phyloP scores from a whole-genome alignment of 331 rosid genomes.

The Rosa hybrid region DNA sequence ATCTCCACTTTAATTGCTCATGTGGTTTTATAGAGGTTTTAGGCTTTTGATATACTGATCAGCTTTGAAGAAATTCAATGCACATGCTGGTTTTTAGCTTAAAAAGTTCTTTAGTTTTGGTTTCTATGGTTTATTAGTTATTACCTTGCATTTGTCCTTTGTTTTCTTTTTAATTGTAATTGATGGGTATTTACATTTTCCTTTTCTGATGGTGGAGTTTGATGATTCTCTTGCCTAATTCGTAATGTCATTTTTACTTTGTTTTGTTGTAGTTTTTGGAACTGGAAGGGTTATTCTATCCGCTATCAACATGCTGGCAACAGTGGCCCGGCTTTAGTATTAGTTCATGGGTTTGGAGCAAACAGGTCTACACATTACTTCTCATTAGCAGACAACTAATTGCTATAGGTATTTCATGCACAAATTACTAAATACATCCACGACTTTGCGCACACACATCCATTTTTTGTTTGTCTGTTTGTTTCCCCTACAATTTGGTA shows the following conservation, averaged over 20 bases:
- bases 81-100: not conserved
- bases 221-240: not conserved
- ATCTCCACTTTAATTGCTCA: not conserved
- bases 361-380: slow-evolving; percentile 70
- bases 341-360: slow-evolving; percentile 97
- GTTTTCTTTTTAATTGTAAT: not conserved
- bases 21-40: not conserved
- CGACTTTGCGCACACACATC: not conserved
- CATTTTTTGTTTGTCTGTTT: not conserved
- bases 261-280: slow-evolving; percentile 60
- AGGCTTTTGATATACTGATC: not conserved
- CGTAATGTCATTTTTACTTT: not conserved
- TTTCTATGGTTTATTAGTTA: not conserved
- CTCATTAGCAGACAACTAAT: slow-evolving; percentile 45
- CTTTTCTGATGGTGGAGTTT: not conserved
- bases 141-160: not conserved
- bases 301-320: slow-evolving; percentile 78
- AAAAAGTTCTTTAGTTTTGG: not conserved
- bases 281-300: slow-evolving; percentile 80
- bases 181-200: not conserved
- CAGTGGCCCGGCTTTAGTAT: slow-evolving; percentile 72
- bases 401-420: slow-evolving; percentile 41
- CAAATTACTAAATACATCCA: slow-evolving; percentile 20
- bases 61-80: not conserved
- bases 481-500: not conserved